Evolutionary conservation across 257 asterid genomes (phyloP), one percentile per base, ranked within the genome.

Genomic region (Cruciata laevipes): DNA sequence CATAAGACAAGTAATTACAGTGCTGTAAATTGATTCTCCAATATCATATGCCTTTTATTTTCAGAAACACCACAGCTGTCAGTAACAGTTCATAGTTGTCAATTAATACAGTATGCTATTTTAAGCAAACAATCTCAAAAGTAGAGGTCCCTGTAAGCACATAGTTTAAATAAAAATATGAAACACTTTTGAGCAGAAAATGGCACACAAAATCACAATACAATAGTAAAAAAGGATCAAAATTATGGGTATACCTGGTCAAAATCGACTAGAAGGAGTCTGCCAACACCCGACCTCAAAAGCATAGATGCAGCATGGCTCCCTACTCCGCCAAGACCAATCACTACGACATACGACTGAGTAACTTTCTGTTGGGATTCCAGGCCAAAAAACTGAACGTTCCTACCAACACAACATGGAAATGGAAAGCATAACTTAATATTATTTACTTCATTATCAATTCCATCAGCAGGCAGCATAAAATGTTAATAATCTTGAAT

Each of bases 231-330:
- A 27, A 40, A 66, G 17, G 20, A 61, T 9, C 16, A 32, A 61
- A 33, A 17, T 17, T 2, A n/a, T 42, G 51, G 17, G 51, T 13
- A 27, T 63, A 93, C 99, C 97, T 90, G 95, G 79, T 93, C 99
- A 73, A 93, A 93, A 82, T 90, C 97, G 51, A 93, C 92, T 65
- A 93, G 97, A 13, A 93, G 96, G 47, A 93, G 95, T 81, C 82
- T 84, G 70, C 97, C 95, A 20, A 90, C 88, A 37, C 99, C 96
- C 16, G 96, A 90, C 74, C 99, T 85, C 87, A 90, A 83, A 81
- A 90, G 97, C 96, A 90, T 93, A 71, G 90, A 80, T 42, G 99
- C 99, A 75, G 96, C 99, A 85, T 93, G 99, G 74, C 97, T 93
- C 69, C 97, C 96, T 68, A 93, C 97, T 68, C 99, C 99, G 56